These are phyloP conservation scores for Simmondsia chinensis DNA, from an alignment of 148 eudicot species.

Conservation along the genomic window DNA sequence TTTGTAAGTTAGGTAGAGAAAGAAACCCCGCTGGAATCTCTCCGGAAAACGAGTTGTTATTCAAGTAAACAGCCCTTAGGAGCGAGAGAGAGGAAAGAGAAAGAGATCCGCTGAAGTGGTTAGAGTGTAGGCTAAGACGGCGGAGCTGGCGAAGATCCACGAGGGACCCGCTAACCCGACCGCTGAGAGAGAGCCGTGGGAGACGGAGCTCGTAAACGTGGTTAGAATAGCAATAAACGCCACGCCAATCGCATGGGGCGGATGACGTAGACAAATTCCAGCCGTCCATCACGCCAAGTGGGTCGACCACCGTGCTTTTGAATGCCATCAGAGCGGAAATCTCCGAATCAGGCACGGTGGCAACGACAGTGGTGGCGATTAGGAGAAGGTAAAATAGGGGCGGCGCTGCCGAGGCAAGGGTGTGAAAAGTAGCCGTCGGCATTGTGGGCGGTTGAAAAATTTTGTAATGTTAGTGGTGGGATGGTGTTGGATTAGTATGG, in stretches of 20 bases:
- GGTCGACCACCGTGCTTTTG: slow-evolving; percentile 30
- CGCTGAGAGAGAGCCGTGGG: slow-evolving; percentile 40
- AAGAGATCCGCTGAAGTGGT: slow-evolving; percentile 15
- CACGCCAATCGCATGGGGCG: slow-evolving; percentile 80
- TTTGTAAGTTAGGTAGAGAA: slow-evolving; percentile 20
- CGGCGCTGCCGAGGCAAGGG: no score
- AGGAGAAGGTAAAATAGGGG: no score
- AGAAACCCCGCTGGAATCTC: slow-evolving; percentile 22
- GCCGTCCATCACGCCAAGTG: slow-evolving; percentile 35
- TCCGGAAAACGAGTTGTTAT: slow-evolving; percentile 48
- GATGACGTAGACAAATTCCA: slow-evolving; percentile 41
- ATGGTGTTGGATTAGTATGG: no score
- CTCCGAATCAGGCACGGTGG: slow-evolving; percentile 13
- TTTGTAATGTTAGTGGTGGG: no score
- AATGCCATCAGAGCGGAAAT: slow-evolving; percentile 26
- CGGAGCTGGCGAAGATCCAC: slow-evolving; percentile 35
- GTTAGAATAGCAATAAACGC: slow-evolving; percentile 26
- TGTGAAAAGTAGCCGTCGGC: no score
- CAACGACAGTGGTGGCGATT: background rate
- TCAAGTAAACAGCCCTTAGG: slow-evolving; percentile 40
- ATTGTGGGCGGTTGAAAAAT: no score
- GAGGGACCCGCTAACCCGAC: slow-evolving; percentile 19
- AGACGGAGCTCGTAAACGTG: slow-evolving; percentile 32
- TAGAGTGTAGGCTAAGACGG: slow-evolving; percentile 42
- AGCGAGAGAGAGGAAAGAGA: slow-evolving; percentile 27